Evolutionary conservation across 495 filamentous ascomycete genomes (phyloP), one percentile per base, ranked within the genome.

Genomic region (Filosporella fistucella): DNA sequence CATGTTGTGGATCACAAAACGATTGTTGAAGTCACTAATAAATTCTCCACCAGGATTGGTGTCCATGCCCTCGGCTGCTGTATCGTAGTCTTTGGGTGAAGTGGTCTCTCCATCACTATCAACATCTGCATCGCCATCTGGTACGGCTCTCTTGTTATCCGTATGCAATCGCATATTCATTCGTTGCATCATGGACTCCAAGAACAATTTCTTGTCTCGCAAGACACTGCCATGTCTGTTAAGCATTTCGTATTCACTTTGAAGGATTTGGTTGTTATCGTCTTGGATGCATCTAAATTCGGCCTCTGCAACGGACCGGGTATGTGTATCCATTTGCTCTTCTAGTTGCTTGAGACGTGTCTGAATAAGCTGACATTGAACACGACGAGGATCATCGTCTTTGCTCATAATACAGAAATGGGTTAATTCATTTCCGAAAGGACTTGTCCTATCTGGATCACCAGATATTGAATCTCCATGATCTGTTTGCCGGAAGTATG

Each of bases 401-500:
- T 90, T 80, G 22, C 88, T 91, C 89, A 98, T 96, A 53, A 93
- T 84, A 64, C 94, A 98, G 52, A 86, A 79, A 68, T 98, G 93
- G 0, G 90, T 95, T 1, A 84, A 83, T 56, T 98, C 93, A 47
- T 94, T 68, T 3, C 93, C 93, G 66, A 97, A 98, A 1, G 83
- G 77, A 64, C 90, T 96, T 13, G 78, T 82, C 20, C 86, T 75
- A 43, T 82, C 78, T 14, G 84, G 72, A 57, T 89, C 85, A 12
- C 76, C 72, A 55, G 83, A 73, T 21, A 83, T 82, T 12, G 76
- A 69, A 24, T 83, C 80, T 12, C 76, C 74, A 58, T 95, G 91
- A 56, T 97, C 93, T n/a, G 93, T 98, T 62, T 97, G 88, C 17
- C 93, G 82, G 68, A 95, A 95, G 64, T 97, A 98, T 1, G 94